These are phyloP conservation scores for Blastobotrys proliferans DNA, from an alignment of 1,139 yeast species.

Conservation along the genomic window DNA sequence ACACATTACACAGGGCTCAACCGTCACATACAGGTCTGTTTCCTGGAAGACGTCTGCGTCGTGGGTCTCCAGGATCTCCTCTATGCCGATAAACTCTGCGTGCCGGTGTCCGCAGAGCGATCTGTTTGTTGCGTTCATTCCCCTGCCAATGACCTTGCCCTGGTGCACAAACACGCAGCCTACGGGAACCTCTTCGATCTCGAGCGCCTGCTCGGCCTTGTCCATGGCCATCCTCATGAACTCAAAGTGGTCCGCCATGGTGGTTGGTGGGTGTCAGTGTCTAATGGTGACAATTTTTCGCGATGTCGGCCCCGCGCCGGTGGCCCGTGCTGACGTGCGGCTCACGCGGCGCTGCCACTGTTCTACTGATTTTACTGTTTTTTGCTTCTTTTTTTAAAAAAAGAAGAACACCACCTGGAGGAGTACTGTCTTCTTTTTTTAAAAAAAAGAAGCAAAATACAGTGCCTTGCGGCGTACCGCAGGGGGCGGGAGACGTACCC, in stretches of 20 bases:
- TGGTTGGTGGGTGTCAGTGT: no score
- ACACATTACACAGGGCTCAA: conserved; percentile 98
- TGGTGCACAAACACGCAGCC: conserved; percentile 60
- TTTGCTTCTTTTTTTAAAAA: no score
- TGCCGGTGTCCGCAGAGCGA: conserved; percentile 83
- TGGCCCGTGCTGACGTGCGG: no score
- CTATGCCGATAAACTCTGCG: conserved; percentile 86
- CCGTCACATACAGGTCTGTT: conserved; percentile 79
- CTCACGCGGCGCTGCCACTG: no score
- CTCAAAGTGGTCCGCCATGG: conserved; percentile 22
- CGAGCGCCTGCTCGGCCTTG: conserved; percentile 49
- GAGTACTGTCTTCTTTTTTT: no score
- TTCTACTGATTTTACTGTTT: no score
- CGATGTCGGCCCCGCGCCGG: no score
- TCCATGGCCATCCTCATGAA: conserved; percentile 50
- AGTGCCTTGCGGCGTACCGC: no score
- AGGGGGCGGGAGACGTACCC: no score
- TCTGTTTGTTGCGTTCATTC: conserved; percentile 86
- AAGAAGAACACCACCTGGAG: no score
- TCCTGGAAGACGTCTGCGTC: conserved; percentile 42
- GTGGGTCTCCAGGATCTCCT: conserved; percentile 41
- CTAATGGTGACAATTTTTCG: no score
- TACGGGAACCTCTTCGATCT: conserved; percentile 65
- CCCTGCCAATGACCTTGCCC: conserved; percentile 60
- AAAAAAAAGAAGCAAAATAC: no score